Percentiles rank a stretch among this genome's conserved stretches.
Evolutionary conservation across 768 basidiomycete genomes (phyloP).

Genomic region (Phaffia australis): DNA sequence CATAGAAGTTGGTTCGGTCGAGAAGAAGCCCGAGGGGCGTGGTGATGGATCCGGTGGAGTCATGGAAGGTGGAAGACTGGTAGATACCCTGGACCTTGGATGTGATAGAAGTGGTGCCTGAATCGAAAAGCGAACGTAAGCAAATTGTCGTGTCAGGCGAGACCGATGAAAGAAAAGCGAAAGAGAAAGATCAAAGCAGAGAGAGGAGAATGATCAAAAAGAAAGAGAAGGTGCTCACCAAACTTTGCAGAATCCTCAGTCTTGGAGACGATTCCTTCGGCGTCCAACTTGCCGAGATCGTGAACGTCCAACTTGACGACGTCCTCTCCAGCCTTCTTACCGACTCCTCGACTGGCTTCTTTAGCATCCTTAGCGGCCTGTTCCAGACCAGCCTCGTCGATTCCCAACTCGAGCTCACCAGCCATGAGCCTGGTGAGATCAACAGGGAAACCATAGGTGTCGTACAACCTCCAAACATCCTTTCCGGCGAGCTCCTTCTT

Average conservation of each 20-base stretch:
- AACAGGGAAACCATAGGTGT: slow-evolving; percentile 96
- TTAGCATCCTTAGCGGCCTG: slow-evolving; percentile 76
- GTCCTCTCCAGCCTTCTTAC: slow-evolving; percentile 53
- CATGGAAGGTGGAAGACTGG: slow-evolving; percentile 61
- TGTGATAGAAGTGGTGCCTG: slow-evolving; percentile 66
- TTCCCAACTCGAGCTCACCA: slow-evolving; percentile 69
- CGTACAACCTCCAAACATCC: slow-evolving; percentile 94
- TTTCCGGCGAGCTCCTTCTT: slow-evolving; percentile 64
- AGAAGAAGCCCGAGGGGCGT: slow-evolving; percentile 74
- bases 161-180: background rate
- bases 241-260: slow-evolving; percentile 90
- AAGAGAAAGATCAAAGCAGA: background rate
- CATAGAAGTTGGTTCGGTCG: slow-evolving; percentile 90
- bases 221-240: slow-evolving; percentile 45
- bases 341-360: slow-evolving; percentile 76
- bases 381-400: slow-evolving; percentile 83
- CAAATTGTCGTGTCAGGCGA: background rate
- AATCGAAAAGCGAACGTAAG: background rate
- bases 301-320: slow-evolving; percentile 86
- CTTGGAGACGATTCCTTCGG: slow-evolving; percentile 64
- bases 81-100: slow-evolving; percentile 75
- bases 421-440: slow-evolving; percentile 96
- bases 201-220: background rate
- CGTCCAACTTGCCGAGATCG: slow-evolving; percentile 76
- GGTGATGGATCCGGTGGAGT: slow-evolving; percentile 51